Conservation (phyloP, 805 yeast genomes). For the Teunomyces gatunensis region DNA sequence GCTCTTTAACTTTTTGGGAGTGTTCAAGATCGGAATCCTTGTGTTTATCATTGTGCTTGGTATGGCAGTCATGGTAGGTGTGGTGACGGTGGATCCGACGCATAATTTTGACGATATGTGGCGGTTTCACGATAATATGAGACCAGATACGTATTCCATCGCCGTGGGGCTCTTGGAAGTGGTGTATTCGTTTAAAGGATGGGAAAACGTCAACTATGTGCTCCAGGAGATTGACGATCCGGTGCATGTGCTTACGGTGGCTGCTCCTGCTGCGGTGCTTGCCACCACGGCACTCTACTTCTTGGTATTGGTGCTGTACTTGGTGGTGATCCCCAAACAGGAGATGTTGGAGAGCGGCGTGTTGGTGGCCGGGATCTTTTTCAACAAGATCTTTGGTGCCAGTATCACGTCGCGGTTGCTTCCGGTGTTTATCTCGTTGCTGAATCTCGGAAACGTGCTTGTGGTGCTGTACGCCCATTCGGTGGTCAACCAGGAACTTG, state of each 20-base stretch:
- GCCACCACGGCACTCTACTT: slow-evolving; percentile 53
- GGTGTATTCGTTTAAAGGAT: slow-evolving; percentile 64
- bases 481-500: slow-evolving; percentile 57
- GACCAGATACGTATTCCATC: slow-evolving; percentile 43
- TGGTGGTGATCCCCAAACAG: slow-evolving; percentile 49
- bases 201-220: slow-evolving; percentile 70
- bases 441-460: slow-evolving; percentile 62
- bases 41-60: slow-evolving; percentile 51
- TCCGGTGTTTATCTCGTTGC: slow-evolving; percentile 57
- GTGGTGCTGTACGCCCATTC: slow-evolving; percentile 64
- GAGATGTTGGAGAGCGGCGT: slow-evolving; percentile 56
- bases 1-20: slow-evolving; percentile 53
- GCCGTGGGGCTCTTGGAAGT: slow-evolving; percentile 59
- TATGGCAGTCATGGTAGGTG: slow-evolving; percentile 33
- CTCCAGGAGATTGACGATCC: slow-evolving; percentile 59
- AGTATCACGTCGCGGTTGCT: slow-evolving; percentile 46
- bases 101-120: slow-evolving; percentile 36
- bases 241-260: slow-evolving; percentile 51
- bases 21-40: slow-evolving; percentile 51
- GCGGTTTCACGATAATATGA: slow-evolving; percentile 14
- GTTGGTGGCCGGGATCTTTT: slow-evolving; percentile 61
- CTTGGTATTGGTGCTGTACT: slow-evolving; percentile 56
- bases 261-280: slow-evolving; percentile 59
- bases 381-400: slow-evolving; percentile 56
- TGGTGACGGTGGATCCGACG: slow-evolving; percentile 18